Conservation (phyloP, 352 stramenopile species). For the Phytophthora quininea region DNA sequence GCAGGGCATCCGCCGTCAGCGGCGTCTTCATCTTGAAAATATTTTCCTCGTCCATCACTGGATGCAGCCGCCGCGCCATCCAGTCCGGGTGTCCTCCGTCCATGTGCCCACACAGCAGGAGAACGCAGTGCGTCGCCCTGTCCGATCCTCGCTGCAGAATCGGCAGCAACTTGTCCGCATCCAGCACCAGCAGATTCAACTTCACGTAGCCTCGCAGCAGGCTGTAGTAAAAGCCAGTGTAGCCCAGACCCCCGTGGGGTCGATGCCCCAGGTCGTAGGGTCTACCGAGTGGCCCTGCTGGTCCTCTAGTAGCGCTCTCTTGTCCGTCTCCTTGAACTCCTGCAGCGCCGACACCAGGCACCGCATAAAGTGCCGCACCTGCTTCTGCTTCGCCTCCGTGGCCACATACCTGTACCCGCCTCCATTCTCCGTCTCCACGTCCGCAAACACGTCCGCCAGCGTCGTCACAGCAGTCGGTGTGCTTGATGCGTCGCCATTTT, state of each 20-base stretch:
- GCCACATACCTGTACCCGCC: background rate
- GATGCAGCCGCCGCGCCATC: slow-evolving; percentile 14
- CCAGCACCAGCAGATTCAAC: slow-evolving; percentile 40
- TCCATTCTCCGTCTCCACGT: slow-evolving; percentile 4
- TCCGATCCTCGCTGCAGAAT: slow-evolving; percentile 24
- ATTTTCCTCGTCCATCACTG: slow-evolving; percentile 5
- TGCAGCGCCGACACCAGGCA: slow-evolving; percentile 29
- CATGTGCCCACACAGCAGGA: slow-evolving; percentile 21
- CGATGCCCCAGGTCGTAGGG: slow-evolving; percentile 28
- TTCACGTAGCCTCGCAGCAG: slow-evolving; percentile 34
- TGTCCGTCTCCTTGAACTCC: slow-evolving; percentile 33
- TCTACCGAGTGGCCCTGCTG: slow-evolving; percentile 34
- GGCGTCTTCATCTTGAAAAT: slow-evolving; percentile 15
- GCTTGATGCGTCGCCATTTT: slow-evolving; percentile 38
- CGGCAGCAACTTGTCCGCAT: slow-evolving; percentile 23
- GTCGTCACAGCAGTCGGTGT: slow-evolving; percentile 33
- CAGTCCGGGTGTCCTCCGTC: slow-evolving; percentile 26
- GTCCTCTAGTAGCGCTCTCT: slow-evolving; percentile 2
- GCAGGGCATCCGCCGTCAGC: slow-evolving; percentile 21
- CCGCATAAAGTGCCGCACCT: slow-evolving; percentile 30
- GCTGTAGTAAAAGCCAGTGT: slow-evolving; percentile 35
- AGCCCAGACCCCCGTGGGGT: slow-evolving; percentile 3
- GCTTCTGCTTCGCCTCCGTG: slow-evolving; percentile 25
- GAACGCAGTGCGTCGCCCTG: slow-evolving; percentile 11
- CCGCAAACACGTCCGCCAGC: slow-evolving; percentile 22